Base-by-base conservation (phyloP, 2,329 filamentous ascomycete genomes). In the Cryphonectria naterciae region DNA sequence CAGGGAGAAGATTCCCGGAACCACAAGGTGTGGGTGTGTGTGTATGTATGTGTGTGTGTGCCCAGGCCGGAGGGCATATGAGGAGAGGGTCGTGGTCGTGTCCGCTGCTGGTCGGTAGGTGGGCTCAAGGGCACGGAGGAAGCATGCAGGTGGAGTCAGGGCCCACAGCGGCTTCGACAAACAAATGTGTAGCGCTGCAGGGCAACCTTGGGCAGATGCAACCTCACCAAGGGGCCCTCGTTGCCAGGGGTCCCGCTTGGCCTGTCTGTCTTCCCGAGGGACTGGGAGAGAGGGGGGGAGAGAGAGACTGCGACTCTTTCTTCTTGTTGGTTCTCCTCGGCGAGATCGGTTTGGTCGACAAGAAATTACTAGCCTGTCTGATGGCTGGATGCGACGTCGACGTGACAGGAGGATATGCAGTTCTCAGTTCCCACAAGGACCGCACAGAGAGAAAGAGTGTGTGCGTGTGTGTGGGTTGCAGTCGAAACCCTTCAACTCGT, bases 1-100 rank as follows among this genome's bases (percentile, higher is more conserved):
- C 37, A 69, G 46, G 68, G 67, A 43, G n/a, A 39, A 54, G 41
- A 19, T 28, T 28, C 56, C 7, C 61, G 70, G 37, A n/a, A 43
- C 37, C 25, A 49, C 46, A 52, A 43, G 32, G 60, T 70, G 69
- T 49, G 46, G 46, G 46, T 49, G 46, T 22, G 46, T 22, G 46
- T n/a, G 19, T 49, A 19, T 66, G 43, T 58, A 32, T n/a, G 19
- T 49, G 46, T 66, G 43, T 58, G 41, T 60, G 25, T 58, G 54
- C 25, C 28, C 54, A 58, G 54, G 11, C 46, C 19, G 7, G 46
- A 49, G 43, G 43, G 10, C 58, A 61, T 61, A 37, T 61, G 58
- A 61, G 15, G 58, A 35, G 32, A 22, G 22, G 17, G 46, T n/a
- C 41, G 41, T 49, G 46, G 46, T 49, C 46, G 19, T 10, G 46